Base-by-base conservation (phyloP, 495 filamentous ascomycete genomes). In the Hyphodiscus hymeniophilus region DNA sequence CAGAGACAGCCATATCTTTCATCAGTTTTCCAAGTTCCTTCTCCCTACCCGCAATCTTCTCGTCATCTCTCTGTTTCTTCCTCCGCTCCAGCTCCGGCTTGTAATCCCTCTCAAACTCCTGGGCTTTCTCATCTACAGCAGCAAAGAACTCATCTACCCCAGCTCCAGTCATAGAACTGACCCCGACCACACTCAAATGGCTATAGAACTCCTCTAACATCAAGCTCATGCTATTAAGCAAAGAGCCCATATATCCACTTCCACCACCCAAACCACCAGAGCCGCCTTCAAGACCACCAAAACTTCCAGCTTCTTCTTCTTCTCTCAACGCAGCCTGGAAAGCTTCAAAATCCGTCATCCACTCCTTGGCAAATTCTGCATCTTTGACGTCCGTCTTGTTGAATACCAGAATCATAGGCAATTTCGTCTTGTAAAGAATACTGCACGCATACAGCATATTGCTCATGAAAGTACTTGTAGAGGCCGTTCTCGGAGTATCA, bases 401-500 rank as follows among this genome's bases (percentile, higher is more conserved):
- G 71, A 97, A 96, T 3, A 97, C 92, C 13, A 98, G 64, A 18
- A 98, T 92, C 91, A 98, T 97, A 2, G 92, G 92, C 6, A 98
- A 73, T 60, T 92, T 94, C 7, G 90, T 97, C 70, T 97, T 97
- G 76, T 98, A 98, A 1, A 98, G 75, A 50, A 98, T 98, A 59
- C 82, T 88, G 75, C 92, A 96, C 2, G 92, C 92, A 64, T 98
- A 97, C 18, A 98, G 81, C 92, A 98, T 98, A 70, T 98, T 98
- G 63, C 82, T 88, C 94, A 98, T 97, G 65, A 98, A 98, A 0
- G 94, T 97, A 50, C 81, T 85, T 7, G 92, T 97, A 35, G 88
- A 91, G 41, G 83, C 83, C 13, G 88, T 89, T 22, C 92, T 81
- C 3, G 92, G 94, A 0, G 92, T 98, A 64, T 98, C 92, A 63